Base-by-base conservation (phyloP, 2,329 filamentous ascomycete genomes). In the Microcera coccophila region DNA sequence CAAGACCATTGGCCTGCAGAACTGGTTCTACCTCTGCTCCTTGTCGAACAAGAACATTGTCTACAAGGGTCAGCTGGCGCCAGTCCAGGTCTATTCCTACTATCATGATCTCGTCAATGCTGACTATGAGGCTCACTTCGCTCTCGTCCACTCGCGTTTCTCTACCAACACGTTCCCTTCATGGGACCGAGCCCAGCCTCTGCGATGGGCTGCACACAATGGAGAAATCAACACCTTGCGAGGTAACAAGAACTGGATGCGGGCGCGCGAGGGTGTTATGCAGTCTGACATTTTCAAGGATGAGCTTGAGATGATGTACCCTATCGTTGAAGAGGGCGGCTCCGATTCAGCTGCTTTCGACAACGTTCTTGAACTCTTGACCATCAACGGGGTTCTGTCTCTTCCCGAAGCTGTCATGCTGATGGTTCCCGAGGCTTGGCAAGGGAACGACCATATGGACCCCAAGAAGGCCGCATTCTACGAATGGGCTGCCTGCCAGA, bases 231-330 rank as follows among this genome's bases (percentile, higher is more conserved):
- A 97, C 70, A 97, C 91, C 2, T 74, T 97, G 49, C 86, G 91
- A 64, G 91, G 91, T 48, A 97, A 97, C 75, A 97, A 97, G 78
- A 97, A 97, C 72, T 97, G 91, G 91, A 97, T 97, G 91, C 85
- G 90, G 57, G 91, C 91, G 49, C 84, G 91, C 62, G 91, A 97
- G 72, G 91, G 91, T 68, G 84, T 95, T 52, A 87, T 97, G 79
- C 87, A 89, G 64, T 97, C 91, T 2, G 84, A 90, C 53, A 76
- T 95, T 41, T 97, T 97, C 64, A 89, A 88, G 50, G 89, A 95
- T 20, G 90, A 96, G 61, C 82, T 97, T 14, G 90, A 96, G 68
- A 72, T 77, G 58, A 80, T 97, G 44, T 96, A 95, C 65, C 91
- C 91, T 18, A 90, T 97, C 57, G 89, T 97, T 41, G 91, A 97